phyloP scores from a whole-genome alignment of 768 basidiomycete genomes.

The Trametes villosa region DNA sequence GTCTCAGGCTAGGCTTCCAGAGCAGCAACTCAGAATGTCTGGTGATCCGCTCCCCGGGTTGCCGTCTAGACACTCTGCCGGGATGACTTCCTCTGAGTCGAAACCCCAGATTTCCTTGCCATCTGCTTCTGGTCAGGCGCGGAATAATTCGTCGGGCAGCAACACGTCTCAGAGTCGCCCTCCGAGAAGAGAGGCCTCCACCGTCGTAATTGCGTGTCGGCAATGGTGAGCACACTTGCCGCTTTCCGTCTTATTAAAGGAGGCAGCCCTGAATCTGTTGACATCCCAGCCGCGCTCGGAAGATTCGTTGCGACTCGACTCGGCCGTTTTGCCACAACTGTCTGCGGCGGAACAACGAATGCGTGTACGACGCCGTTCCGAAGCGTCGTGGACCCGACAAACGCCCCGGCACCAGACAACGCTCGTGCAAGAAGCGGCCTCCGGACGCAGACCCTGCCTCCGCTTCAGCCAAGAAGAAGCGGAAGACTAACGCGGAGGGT shows the following conservation, averaged over 20 bases:
- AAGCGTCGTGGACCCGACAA: constrained; percentile 88
- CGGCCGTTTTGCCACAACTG: constrained; percentile 85
- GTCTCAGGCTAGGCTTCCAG: constrained; percentile 32
- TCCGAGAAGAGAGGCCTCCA: constrained; percentile 44
- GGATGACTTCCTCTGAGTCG: constrained; percentile 26
- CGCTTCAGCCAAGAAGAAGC: constrained; percentile 37
- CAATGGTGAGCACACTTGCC: constrained; percentile 64
- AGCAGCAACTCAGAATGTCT: constrained; percentile 28
- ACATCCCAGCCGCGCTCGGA: constrained; percentile 71
- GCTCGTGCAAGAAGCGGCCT: constrained; percentile 83
- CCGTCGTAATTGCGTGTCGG: constrained; percentile 81
- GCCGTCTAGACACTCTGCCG: constrained; percentile 26
- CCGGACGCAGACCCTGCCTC: constrained; percentile 42
- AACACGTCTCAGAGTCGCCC: constrained; percentile 28
- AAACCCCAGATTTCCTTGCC: constrained; percentile 25
- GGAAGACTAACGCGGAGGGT: constrained; percentile 33
- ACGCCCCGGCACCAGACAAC: constrained; percentile 80
- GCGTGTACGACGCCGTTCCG: constrained; percentile 79
- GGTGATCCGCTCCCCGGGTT: constrained; percentile 22
- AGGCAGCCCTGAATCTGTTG: constrained; percentile 28
- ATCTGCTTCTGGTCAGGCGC: constrained; percentile 25
- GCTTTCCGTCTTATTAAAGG: constrained; percentile 21
- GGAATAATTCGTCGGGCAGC: constrained; percentile 27
- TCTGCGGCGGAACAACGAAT: constrained; percentile 73
- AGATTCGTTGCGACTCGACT: constrained; percentile 86